Base-by-base conservation (phyloP, 2,329 filamentous ascomycete genomes). In the Albophoma yamanashiensis region DNA sequence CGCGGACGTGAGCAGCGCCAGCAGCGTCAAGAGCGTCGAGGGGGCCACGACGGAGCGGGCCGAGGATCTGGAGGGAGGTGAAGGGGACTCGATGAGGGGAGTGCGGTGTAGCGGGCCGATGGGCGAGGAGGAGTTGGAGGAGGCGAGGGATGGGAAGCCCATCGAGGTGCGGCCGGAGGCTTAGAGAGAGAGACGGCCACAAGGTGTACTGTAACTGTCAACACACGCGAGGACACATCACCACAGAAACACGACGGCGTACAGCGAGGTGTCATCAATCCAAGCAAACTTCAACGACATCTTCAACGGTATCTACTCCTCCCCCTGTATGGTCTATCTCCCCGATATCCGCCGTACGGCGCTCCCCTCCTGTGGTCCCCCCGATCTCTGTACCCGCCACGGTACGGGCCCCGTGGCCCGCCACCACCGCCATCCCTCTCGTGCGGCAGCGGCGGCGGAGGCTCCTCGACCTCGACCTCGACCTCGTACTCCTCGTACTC, bases 391-490 rank as follows among this genome's bases (percentile, higher is more conserved):
- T 69, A 65, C 0, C 71, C 65, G 17, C 62, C 61, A 7, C 63
- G 62, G 11, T 56, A 63, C 55, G 55, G 58, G 25, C 68, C 69
- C 59, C 70, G 65, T 15, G 43, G n/a, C 14, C 71, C 63, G 2
- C 66, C 57, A 1, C 63, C 58, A 17, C 61, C 59, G 12, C 63
- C 56, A 14, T 20, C 56, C 45, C 36, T 59, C 25, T 66, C 66
- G 11, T 67, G 67, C 34, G 68, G 70, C 9, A 38, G 36, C 39
- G 67, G 64, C 25, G 72, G 73, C 20, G 84, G 74, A 1, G 73
- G 70, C 66, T 89, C 86, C 65, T 96, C 91, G 31, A 92, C 84
- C 69, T 95, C 91, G 31, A 92, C 84, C 69, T 95, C 91, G 50
- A 89, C 78, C 69, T 89, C 86, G 67, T 88, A 86, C 69, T 92